Evolutionary conservation across 2,329 filamentous ascomycete species (phyloP).

Genomic region (Davidsoniella australis): DNA sequence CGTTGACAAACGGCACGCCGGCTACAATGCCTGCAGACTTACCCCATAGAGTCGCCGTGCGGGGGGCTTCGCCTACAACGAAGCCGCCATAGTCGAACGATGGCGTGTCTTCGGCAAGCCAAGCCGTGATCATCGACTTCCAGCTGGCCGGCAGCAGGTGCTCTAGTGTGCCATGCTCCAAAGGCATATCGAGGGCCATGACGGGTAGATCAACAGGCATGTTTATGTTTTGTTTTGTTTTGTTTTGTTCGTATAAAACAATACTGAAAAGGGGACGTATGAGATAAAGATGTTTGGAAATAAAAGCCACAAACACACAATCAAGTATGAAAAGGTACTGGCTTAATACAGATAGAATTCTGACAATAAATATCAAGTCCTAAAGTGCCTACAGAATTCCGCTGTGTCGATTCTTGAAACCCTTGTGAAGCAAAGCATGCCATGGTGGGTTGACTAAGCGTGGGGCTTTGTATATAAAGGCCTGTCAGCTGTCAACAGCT

Average conservation of each 20-base stretch:
- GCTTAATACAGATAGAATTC: too few species aligned
- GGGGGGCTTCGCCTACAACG: slow-evolving; percentile 60
- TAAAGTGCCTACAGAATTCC: too few species aligned
- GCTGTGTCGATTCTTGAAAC: too few species aligned
- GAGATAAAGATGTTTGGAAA: too few species aligned
- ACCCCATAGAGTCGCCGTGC: slow-evolving; percentile 48
- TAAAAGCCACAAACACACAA: too few species aligned
- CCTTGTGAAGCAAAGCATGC: too few species aligned
- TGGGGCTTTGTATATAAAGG: too few species aligned
- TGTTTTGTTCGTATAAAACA: not conserved
- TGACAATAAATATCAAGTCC: too few species aligned
- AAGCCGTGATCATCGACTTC: slow-evolving; percentile 62
- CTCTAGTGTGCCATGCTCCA: slow-evolving; percentile 27
- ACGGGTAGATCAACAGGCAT: slow-evolving; percentile 10
- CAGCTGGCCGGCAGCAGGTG: slow-evolving; percentile 74
- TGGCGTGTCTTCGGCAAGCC: slow-evolving; percentile 92
- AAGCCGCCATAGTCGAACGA: slow-evolving; percentile 96
- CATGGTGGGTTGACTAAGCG: too few species aligned
- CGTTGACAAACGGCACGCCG: slow-evolving; percentile 86
- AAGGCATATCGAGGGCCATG: slow-evolving; percentile 11
- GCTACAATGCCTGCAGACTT: slow-evolving; percentile 69
- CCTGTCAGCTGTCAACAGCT: too few species aligned
- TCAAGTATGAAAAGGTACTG: too few species aligned
- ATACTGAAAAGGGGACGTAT: too few species aligned
- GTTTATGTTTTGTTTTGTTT: not conserved